Evolutionary conservation across 306 rosid genomes (phyloP).

Genomic region (Vigna angularis): DNA sequence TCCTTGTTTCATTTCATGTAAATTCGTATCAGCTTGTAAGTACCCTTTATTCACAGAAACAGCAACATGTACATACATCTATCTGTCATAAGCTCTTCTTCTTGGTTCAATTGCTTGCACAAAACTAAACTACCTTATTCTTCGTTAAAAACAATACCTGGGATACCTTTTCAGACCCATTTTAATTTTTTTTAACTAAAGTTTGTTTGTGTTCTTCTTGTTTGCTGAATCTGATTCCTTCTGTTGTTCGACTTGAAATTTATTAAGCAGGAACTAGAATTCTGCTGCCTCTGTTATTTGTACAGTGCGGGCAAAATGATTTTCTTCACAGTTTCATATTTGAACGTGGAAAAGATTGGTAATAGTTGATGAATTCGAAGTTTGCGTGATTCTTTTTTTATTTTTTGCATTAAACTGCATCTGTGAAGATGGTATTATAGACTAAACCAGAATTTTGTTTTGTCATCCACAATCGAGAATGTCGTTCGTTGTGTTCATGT

Average conservation of each 20-base stretch:
- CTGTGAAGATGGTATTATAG: too few relatives aligned
- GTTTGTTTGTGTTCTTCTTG: too few relatives aligned
- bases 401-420: too few relatives aligned
- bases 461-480: too few relatives aligned
- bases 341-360: not conserved
- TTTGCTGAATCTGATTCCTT: not conserved
- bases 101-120: not conserved
- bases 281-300: not conserved
- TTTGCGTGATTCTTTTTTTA: too few relatives aligned
- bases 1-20: not conserved
- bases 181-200: too few relatives aligned
- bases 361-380: too few relatives aligned
- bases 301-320: not conserved
- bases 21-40: not conserved
- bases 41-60: not conserved
- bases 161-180: too few relatives aligned
- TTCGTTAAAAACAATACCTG: too few relatives aligned
- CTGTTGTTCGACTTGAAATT: not conserved
- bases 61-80: not conserved
- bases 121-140: too few relatives aligned
- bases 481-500: too few relatives aligned
- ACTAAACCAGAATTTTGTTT: too few relatives aligned
- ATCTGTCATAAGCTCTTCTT: not conserved
- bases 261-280: not conserved
- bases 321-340: not conserved